A percentile compares a stretch with the other conserved stretches of the same genome.
Conservation (phyloP, 2,329 filamentous ascomycete genomes). For the Hysterium pulicare region DNA sequence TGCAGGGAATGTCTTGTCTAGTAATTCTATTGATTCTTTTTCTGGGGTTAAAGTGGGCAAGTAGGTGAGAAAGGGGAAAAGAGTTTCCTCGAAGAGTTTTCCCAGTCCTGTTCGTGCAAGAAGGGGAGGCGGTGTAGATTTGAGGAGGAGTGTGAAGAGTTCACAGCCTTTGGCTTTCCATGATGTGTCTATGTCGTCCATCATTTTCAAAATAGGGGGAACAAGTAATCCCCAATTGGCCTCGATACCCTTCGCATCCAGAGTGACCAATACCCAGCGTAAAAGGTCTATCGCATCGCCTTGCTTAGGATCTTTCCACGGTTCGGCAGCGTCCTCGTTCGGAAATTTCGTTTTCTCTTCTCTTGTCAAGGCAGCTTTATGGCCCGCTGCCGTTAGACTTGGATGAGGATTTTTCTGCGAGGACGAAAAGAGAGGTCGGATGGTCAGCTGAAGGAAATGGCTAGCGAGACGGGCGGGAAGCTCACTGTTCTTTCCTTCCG, state of each 20-base stretch:
- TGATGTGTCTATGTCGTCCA: conserved; percentile 58
- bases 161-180: conserved; percentile 57
- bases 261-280: conserved; percentile 56
- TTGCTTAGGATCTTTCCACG: conserved; percentile 56
- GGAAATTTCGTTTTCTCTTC: conserved; percentile 29
- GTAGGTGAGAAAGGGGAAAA: conserved; percentile 70
- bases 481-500: conserved; percentile 42
- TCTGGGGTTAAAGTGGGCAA: conserved; percentile 76
- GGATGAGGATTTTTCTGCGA: conserved; percentile 27
- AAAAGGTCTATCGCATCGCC: conserved; percentile 56
- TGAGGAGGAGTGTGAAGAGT: conserved; percentile 55
- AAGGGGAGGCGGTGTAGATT: conserved; percentile 50
- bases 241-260: conserved; percentile 50
- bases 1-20: conserved; percentile 64
- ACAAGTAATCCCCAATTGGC: conserved; percentile 65
- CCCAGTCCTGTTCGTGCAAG: conserved; percentile 63
- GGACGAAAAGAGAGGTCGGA: conserved; percentile 62
- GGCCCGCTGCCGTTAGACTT: conserved; percentile 54
- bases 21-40: conserved; percentile 62
- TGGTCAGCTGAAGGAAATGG: conserved; percentile 59
- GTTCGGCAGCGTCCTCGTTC: conserved; percentile 44
- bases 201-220: conserved; percentile 65
- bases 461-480: conserved; percentile 48
- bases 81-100: conserved; percentile 64
- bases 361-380: conserved; percentile 46